Percentiles rank a stretch among this genome's conserved stretches.
phyloP scores from a whole-genome alignment of 331 rosid genomes.

The Pyracantha coccinea region DNA sequence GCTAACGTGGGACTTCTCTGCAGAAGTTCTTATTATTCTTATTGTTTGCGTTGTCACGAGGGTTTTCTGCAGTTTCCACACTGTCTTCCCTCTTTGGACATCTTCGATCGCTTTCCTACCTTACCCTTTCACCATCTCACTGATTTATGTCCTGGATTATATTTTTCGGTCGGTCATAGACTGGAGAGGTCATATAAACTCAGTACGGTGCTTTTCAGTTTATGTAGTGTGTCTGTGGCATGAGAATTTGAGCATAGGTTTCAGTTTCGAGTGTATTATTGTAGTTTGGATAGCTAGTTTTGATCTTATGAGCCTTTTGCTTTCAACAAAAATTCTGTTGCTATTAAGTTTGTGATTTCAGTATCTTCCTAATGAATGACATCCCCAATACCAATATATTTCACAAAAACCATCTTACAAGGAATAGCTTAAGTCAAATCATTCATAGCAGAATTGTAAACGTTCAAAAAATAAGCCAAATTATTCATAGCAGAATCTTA shows the following conservation, averaged over 20 bases:
- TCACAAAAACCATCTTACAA: neutral
- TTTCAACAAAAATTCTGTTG: neutral
- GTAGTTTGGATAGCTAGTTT: no score
- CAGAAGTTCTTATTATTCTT: slow-evolving; percentile 77
- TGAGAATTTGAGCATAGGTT: no score
- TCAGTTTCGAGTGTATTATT: no score
- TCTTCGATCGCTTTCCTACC: slow-evolving; percentile 65
- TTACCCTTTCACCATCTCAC: slow-evolving; percentile 72
- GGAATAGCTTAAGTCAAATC: neutral
- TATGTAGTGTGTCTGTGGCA: no score
- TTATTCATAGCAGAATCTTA: no score
- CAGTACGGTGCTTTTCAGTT: neutral
- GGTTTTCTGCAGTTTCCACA: slow-evolving; percentile 67
- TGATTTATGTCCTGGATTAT: slow-evolving; percentile 85
- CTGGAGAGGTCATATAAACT: neutral
- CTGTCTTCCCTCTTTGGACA: slow-evolving; percentile 87
- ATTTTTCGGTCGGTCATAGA: slow-evolving; percentile 76
- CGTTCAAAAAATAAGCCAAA: no score
- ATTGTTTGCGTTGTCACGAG: slow-evolving; percentile 67
- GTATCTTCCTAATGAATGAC: no score
- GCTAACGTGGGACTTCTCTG: slow-evolving; percentile 84
- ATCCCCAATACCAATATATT: no score
- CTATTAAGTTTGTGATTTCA: no score
- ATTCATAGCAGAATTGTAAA: neutral
- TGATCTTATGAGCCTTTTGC: no score